Percentiles rank a stretch among this genome's conserved stretches.
Conservation (phyloP, 768 basidiomycete species). For the Porphyrellus cyaneotinctus region DNA sequence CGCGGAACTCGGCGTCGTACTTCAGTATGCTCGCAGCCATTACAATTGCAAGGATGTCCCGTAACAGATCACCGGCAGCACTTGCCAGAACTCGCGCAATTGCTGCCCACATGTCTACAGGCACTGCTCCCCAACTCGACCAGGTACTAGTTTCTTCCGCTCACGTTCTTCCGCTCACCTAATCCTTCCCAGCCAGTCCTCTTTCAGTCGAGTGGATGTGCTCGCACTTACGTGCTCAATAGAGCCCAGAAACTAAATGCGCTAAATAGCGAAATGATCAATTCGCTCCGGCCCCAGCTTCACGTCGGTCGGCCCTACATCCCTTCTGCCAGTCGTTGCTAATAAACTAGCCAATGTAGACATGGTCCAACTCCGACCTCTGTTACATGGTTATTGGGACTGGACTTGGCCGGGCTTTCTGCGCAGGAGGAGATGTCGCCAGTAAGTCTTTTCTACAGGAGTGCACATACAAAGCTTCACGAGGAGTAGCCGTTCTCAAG, state of each 20-base stretch:
- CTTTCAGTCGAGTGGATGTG: constrained; percentile 61
- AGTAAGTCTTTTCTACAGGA: constrained; percentile 46
- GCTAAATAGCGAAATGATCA: constrained; percentile 75
- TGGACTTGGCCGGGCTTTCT: constrained; percentile 76
- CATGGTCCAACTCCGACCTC: constrained; percentile 70
- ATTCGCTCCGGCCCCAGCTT: constrained; percentile 64
- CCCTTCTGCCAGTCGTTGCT: constrained; percentile 2
- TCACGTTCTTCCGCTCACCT: not conserved
- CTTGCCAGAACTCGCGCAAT: constrained; percentile 31
- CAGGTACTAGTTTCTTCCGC: constrained; percentile 17
- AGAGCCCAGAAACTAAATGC: constrained; percentile 79
- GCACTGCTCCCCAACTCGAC: constrained; percentile 14
- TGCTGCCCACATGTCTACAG: constrained; percentile 35
- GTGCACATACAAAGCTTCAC: constrained; percentile 4
- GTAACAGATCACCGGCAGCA: constrained; percentile 24
- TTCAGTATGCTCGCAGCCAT: constrained; percentile 27
- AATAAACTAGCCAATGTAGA: constrained; percentile 38
- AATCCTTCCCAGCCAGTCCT: constrained; percentile 45
- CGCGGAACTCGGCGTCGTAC: too few relatives aligned
- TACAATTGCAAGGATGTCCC: constrained; percentile 28
- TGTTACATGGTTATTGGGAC: constrained; percentile 70
- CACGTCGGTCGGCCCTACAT: constrained; percentile 47
- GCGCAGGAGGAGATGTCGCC: constrained; percentile 92
- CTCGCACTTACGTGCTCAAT: constrained; percentile 76
- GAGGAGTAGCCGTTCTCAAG: constrained; percentile 49